Base-by-base conservation (phyloP, 305 asterid genomes). In the Stenogyne calaminthoides region DNA sequence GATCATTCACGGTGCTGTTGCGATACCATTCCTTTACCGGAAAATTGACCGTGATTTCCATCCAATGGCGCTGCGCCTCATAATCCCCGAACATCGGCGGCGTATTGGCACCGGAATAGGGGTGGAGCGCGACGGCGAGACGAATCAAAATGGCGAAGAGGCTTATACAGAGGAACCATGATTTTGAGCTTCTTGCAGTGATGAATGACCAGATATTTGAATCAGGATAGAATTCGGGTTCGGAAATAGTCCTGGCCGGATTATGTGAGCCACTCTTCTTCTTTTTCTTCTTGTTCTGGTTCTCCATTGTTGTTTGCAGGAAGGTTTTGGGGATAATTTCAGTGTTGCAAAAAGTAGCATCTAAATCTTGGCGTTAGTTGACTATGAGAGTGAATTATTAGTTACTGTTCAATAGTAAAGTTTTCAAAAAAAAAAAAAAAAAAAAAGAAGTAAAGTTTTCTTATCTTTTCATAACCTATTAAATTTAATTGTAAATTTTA, bases 51-150 rank as follows among this genome's bases (percentile, higher is more conserved):
- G 98, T 88, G 68, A 95, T 89, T 89, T 95, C 99, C 98, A 95
- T 95, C 99, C 99, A 95, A 73, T 95, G 99, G 75, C 99, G 90
- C 81, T 95, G 99, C 36, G 98, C 99, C 87, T 94, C 98, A 79
- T 79, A 94, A 81, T 94, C 99, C 1, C 99, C 99, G 55, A 84
- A 92, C 77, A 60, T 86, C 7, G 98, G 98, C 29, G 99, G 98
- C 58, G 86, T 90, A 32, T 79, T 78, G 57, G 96, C 93, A 70
- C 99, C 99, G 55, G 99, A 94, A 71, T 94, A 94, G 2, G 96
- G 93, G 81, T 94, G 97, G 67, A 88, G 82, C 67, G 93, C 82
- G 65, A 90, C 92, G 63, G 91, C 82, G 6, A 88, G 82, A 71
- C 98, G 91, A 70, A 95, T 88, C 61, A 95, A 79, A 49, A 88